Evolutionary conservation across 2,329 filamentous ascomycete genomes (phyloP).

Genomic region (Leptosphaerulina australis): DNA sequence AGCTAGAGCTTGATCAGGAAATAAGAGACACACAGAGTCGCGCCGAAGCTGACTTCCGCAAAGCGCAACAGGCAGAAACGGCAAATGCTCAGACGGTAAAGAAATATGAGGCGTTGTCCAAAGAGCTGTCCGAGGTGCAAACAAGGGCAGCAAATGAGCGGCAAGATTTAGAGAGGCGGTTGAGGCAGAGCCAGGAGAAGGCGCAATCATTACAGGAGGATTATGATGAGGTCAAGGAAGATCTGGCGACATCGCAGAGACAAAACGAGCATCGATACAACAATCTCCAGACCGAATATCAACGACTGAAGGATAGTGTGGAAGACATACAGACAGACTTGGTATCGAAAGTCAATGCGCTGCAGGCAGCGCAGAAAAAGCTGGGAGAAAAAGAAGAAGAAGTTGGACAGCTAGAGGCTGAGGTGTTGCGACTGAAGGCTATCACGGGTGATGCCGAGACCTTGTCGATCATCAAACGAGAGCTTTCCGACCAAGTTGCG

Average conservation of each 20-base stretch:
- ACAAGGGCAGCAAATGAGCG: constrained; percentile 63
- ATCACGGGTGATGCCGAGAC: constrained; percentile 87
- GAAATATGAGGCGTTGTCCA: constrained; percentile 61
- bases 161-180: constrained; percentile 60
- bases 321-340: constrained; percentile 67
- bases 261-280: constrained; percentile 65
- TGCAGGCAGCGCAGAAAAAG: constrained; percentile 69
- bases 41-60: constrained; percentile 84
- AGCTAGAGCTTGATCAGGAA: constrained; percentile 81
- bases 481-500: constrained; percentile 88
- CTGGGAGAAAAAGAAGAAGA: constrained; percentile 71
- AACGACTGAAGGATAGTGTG: constrained; percentile 62
- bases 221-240: constrained; percentile 79
- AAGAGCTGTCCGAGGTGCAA: constrained; percentile 62
- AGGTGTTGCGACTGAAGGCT: constrained; percentile 82
- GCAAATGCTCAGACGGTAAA: constrained; percentile 57
- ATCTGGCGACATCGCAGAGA: constrained; percentile 70
- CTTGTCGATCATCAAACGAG: constrained; percentile 80
- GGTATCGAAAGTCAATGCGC: constrained; percentile 60
- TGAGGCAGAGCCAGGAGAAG: constrained; percentile 68
- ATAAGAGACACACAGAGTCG: constrained; percentile 78
- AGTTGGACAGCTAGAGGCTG: constrained; percentile 78
- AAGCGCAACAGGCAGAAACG: constrained; percentile 64
- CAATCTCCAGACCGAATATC: constrained; percentile 66
- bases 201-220: constrained; percentile 79